phyloP scores from a whole-genome alignment of 345 rosid genomes.

The Lepidium africanum region DNA sequence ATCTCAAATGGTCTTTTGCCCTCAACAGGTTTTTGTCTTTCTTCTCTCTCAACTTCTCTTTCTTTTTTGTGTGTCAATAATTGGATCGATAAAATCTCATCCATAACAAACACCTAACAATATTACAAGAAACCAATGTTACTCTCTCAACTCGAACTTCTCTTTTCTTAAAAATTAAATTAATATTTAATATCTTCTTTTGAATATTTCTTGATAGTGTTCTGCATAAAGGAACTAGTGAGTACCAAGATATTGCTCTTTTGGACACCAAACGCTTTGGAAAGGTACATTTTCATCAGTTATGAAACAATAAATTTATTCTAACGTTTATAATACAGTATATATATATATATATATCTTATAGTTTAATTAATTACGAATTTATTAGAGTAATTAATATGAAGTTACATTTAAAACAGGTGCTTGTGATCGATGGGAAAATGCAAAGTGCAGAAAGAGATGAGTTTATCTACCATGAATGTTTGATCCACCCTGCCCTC shows the following conservation, averaged over 20 bases:
- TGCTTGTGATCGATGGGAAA: slow-evolving; percentile 88
- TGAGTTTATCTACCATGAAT: slow-evolving; percentile 90
- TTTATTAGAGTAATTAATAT: background rate
- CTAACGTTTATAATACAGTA: background rate
- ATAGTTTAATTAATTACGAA: background rate
- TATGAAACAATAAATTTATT: background rate
- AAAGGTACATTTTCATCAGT: slow-evolving; percentile 37
- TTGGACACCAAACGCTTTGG: slow-evolving; percentile 88
- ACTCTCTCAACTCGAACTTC: too few species aligned
- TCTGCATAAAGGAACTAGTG: slow-evolving; percentile 65
- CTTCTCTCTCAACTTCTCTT: background rate
- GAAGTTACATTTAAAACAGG: slow-evolving; percentile 29
- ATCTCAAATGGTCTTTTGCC: slow-evolving; percentile 94
- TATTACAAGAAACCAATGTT: too few species aligned
- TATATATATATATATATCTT: background rate
- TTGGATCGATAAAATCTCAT: too few species aligned
- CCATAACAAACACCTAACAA: too few species aligned
- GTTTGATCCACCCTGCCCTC: slow-evolving; percentile 84
- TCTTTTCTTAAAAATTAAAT: too few species aligned
- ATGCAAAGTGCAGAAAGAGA: slow-evolving; percentile 97
- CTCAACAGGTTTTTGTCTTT: slow-evolving; percentile 59
- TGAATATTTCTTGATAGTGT: slow-evolving; percentile 37
- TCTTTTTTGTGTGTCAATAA: too few species aligned
- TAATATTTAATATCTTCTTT: background rate
- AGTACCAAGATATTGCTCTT: slow-evolving; percentile 75